These are phyloP conservation scores for Thelephora ganbajun DNA, from an alignment of 768 basidiomycete genomes.

Conservation along the genomic window DNA sequence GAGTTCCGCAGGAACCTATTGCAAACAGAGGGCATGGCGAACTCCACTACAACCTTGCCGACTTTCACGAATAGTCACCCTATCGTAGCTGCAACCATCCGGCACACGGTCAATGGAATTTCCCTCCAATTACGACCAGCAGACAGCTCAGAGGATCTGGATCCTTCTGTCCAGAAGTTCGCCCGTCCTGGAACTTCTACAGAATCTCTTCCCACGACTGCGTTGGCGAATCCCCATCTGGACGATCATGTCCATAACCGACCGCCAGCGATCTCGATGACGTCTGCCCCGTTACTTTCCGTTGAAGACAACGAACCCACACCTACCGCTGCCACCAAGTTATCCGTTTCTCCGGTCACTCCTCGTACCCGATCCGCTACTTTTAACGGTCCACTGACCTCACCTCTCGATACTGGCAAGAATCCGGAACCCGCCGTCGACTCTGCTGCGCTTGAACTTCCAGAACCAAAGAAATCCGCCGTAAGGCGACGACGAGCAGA, in stretches of 20 bases:
- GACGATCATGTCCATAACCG: not conserved
- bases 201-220: constrained; percentile 40
- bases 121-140: not conserved
- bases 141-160: constrained; percentile 40
- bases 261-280: not conserved
- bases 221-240: constrained; percentile 5
- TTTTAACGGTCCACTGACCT: not conserved
- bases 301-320: not conserved
- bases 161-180: constrained; percentile 63
- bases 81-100: too few species aligned
- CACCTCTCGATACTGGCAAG: not conserved
- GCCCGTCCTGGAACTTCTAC: constrained; percentile 68
- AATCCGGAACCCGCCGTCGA: not conserved
- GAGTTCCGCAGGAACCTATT: too few species aligned
- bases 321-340: not conserved
- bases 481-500: constrained; percentile 15
- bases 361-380: not conserved
- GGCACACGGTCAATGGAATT: too few species aligned
- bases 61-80: too few species aligned
- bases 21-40: too few species aligned
- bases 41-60: too few species aligned
- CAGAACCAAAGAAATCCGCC: too few species aligned
- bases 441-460: not conserved
- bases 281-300: not conserved
- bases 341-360: not conserved